Percentiles rank a stretch among this genome's conserved stretches.
These are phyloP conservation scores for Pseudogymnoascus sp. DNA, from an alignment of 2,329 filamentous ascomycete species.

Conservation along the genomic window DNA sequence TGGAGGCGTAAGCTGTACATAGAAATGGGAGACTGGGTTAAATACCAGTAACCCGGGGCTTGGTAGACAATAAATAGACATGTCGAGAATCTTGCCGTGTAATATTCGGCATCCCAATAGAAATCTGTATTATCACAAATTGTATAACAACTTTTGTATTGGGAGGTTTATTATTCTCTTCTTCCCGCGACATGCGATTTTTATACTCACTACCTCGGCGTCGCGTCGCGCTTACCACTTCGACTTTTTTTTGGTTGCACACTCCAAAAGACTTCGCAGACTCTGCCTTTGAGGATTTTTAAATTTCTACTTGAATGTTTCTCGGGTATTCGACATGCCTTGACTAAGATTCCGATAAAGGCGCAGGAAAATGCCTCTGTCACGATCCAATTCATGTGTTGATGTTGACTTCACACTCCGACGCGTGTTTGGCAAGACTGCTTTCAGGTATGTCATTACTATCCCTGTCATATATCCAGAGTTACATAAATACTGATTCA, in stretches of 20 bases:
- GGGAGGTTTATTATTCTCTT: neutral
- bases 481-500: neutral
- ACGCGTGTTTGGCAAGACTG: constrained; percentile 63
- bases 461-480: neutral
- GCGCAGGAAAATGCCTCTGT: constrained; percentile 30
- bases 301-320: neutral
- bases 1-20: neutral
- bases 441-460: constrained; percentile 52
- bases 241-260: neutral
- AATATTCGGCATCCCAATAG: neutral
- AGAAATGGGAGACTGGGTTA: neutral
- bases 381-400: constrained; percentile 42
- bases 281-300: neutral
- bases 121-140: neutral
- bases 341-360: constrained; percentile 25
- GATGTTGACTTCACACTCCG: constrained; percentile 71
- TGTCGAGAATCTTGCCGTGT: neutral
- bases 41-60: neutral
- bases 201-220: neutral
- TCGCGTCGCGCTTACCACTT: constrained; percentile 1
- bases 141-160: neutral
- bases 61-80: neutral
- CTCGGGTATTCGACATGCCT: neutral
- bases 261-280: neutral
- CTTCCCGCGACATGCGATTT: neutral